Conservation (phyloP, 2,329 filamentous ascomycete species). For the Catunica adiposa region DNA sequence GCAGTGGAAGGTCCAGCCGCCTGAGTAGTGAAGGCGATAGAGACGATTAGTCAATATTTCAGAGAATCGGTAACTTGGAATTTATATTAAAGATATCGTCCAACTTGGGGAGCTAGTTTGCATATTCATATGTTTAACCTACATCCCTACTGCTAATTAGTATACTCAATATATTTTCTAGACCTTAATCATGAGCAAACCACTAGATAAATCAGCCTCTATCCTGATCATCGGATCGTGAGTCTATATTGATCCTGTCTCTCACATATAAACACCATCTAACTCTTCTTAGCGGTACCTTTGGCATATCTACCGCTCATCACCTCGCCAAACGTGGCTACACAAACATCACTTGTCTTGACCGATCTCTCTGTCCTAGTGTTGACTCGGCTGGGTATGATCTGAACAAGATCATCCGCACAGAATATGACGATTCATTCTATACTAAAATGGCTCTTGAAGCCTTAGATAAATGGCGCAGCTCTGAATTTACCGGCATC, state of each 20-base stretch:
- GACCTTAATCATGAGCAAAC: neutral
- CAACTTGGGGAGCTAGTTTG: too few species aligned
- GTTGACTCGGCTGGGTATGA: conserved; percentile 18
- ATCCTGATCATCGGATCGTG: conserved; percentile 16
- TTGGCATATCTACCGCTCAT: conserved; percentile 23
- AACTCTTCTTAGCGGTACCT: conserved; percentile 16
- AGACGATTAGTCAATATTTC: too few species aligned
- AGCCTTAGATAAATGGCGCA: conserved; percentile 13
- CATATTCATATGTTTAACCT: too few species aligned
- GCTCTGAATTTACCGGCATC: conserved; percentile 11
- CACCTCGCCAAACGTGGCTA: conserved; percentile 19
- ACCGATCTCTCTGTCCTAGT: conserved; percentile 13
- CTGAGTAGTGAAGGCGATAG: too few species aligned
- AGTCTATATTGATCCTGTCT: neutral
- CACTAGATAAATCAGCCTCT: conserved; percentile 3
- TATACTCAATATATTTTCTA: neutral
- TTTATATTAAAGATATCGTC: too few species aligned
- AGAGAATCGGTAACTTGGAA: too few species aligned
- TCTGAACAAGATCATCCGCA: conserved; percentile 24
- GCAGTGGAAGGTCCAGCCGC: neutral
- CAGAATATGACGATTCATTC: conserved; percentile 22
- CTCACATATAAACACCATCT: neutral
- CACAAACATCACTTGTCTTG: conserved; percentile 14
- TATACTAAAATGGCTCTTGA: conserved; percentile 20
- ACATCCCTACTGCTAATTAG: too few species aligned